phyloP scores from a whole-genome alignment of 1,139 yeast genomes.

The Geotrichum aggregatum region DNA sequence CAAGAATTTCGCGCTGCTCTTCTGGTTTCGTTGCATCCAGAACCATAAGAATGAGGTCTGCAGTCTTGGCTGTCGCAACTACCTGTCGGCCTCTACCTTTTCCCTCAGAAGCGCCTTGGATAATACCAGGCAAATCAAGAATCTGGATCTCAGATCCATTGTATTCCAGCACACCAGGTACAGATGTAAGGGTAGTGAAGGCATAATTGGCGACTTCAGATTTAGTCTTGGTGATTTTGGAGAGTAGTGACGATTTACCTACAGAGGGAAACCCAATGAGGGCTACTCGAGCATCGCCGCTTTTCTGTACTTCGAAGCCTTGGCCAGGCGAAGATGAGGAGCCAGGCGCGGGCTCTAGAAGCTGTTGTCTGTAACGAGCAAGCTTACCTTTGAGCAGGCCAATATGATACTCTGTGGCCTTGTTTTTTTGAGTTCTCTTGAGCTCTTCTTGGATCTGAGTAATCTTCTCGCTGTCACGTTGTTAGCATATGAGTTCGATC shows the following conservation, averaged over 20 bases:
- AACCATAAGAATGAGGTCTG: conserved; percentile 89
- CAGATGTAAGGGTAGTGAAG: conserved; percentile 93
- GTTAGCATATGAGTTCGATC: not conserved
- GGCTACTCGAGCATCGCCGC: conserved; percentile 95
- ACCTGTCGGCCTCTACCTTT: conserved; percentile 98
- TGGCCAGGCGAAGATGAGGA: conserved; percentile 76
- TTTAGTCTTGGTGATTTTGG: conserved; percentile 83
- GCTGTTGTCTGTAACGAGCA: conserved; percentile 89
- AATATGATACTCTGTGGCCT: conserved; percentile 95
- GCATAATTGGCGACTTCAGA: conserved; percentile 94
- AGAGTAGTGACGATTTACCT: conserved; percentile 86
- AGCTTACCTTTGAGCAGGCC: conserved; percentile 91
- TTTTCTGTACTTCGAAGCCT: conserved; percentile 92
- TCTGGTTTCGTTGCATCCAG: conserved; percentile 91
- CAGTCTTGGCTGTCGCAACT: conserved; percentile 91
- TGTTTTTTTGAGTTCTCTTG: conserved; percentile 92
- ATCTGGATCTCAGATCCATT: conserved; percentile 96
- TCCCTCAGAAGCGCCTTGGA: conserved; percentile 95
- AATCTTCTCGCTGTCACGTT: conserved; percentile 56
- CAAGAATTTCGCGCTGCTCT: conserved; percentile 81
- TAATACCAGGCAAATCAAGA: conserved; percentile 94
- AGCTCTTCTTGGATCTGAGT: conserved; percentile 89
- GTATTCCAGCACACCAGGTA: conserved; percentile 90
- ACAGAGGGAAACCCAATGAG: conserved; percentile 96
- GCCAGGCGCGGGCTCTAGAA: conserved; percentile 79